Conservation (phyloP, 441 rosid genomes). For the Gossypium schwendimanii region DNA sequence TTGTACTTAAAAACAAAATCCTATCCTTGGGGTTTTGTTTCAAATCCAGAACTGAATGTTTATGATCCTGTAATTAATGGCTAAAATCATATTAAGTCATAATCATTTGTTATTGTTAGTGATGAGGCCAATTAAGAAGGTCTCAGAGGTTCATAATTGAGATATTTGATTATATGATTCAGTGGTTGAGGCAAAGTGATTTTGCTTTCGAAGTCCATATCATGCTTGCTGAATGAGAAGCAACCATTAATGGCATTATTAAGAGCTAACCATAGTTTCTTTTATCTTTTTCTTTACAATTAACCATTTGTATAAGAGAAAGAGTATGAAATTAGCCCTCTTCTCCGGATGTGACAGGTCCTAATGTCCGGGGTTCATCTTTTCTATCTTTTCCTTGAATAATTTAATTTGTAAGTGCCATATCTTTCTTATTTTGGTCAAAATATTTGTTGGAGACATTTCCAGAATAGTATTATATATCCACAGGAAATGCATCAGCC, state of each 20-base stretch:
- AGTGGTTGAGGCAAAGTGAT: conserved; percentile 11
- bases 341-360: background rate
- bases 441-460: background rate
- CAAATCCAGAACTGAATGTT: background rate
- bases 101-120: background rate
- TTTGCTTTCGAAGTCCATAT: conserved; percentile 9
- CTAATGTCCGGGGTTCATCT: background rate
- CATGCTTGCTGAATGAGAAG: conserved; percentile 44
- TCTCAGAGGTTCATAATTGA: background rate
- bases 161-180: background rate
- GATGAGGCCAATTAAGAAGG: background rate
- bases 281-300: background rate
- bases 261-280: background rate
- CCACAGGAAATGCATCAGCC: background rate
- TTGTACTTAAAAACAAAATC: background rate
- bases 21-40: background rate
- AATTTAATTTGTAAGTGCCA: background rate
- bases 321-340: background rate
- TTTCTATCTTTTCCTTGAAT: background rate
- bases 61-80: background rate
- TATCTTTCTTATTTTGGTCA: background rate
- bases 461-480: background rate
- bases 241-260: conserved; percentile 13
- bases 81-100: background rate
- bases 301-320: background rate